Evolutionary conservation across 164 flowering plant species (phyloP), one percentile per base, ranked within the genome.

Genomic region (Euptelea pleiosperma): DNA sequence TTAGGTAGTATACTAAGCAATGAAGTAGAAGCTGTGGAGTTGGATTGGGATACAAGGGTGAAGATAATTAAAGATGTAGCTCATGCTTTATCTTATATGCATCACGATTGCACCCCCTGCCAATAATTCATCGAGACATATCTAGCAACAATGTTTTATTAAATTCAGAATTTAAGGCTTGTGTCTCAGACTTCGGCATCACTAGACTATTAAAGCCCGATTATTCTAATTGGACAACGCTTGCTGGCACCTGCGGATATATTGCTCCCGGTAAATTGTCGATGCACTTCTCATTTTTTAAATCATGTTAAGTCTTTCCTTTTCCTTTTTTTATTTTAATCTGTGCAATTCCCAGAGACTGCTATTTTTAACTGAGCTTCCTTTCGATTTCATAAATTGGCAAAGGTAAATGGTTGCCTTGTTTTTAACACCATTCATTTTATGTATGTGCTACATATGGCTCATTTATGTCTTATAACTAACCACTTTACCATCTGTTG

Each of bases 151-250:
- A 66, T 5, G 15, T 59, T 28, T 46, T 66, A 29, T 9, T 60
- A 35, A 16, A 60, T 48, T 21, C 50, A 1, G 35, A 45, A 25
- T 49, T 39, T 21, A 56, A 66, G 26, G 61, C 65, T 30, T 34
- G 54, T 40, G 42, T 60, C 12, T 54, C 70, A 14, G 70, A 66
- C 45, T 66, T 66, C 12, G 64, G 70, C 25, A 66, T 26, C 6
- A 60, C 70, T 2, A 60, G 49, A 16, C 19, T 60, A 12, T 18
- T 66, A 16, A 55, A 45, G 7, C 60, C 55, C 0, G 64, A 60
- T 53, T 35, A 40, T 0, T 66, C 64, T 12, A 36, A 45, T 19
- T 60, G 55, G 59, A 53, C 64, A 8, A 6, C 18, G 4, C 25
- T 47, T 36, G 61, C 35, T 10, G 70, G 70, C 39, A 47, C 70